Evolutionary conservation across 2,329 filamentous ascomycete genomes (phyloP), one percentile per base, ranked within the genome.

Genomic region (Calonectria hawksworthii): DNA sequence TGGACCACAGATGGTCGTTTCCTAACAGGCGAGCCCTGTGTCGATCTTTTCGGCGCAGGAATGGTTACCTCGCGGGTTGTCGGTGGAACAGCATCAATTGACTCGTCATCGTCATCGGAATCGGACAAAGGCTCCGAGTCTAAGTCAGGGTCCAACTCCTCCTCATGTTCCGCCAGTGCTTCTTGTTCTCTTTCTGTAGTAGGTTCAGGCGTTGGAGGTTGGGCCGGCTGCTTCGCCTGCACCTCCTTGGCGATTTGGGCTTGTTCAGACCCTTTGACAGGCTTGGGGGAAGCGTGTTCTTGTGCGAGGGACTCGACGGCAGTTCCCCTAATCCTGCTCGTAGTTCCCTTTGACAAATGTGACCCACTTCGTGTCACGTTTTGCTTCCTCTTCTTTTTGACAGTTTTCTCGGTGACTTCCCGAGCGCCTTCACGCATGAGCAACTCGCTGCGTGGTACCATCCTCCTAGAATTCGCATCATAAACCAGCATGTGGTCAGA

Each of bases 401-500:
- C 73, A 1, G 85, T 84, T 63, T 84, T 86, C 41, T 88, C 86
- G 0, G 85, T 82, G 21, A 84, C 77, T 23, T 88, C 84, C 30
- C 84, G 81, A 5, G 87, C 79, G 38, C 80, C 83, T 69, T 90
- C 87, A 56, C 84, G 84, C 65, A 83, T 87, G 76, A 86, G 59
- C 23, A 90, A 76, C 32, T 89, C 85, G 8, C 81, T 82, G 68
- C 77, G 88, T 4, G 89, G 87, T 4, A 93, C 87, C 87, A 93
- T 92, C 74, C 92, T 89, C 77, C 92, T 88, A 21, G 92, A 92
- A 78, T 93, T 93, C n/a, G 91, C 87, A 76, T 93, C 92, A 79
- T 92, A 92, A 61, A 94, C 89, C 82, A 94, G 78, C 38, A 85
- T 82, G 76, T 88, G 80, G 52, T 88, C 85, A 52, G 86, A 81